Base-by-base conservation (phyloP, 495 filamentous ascomycete genomes). In the Aspergillus taichungensis region DNA sequence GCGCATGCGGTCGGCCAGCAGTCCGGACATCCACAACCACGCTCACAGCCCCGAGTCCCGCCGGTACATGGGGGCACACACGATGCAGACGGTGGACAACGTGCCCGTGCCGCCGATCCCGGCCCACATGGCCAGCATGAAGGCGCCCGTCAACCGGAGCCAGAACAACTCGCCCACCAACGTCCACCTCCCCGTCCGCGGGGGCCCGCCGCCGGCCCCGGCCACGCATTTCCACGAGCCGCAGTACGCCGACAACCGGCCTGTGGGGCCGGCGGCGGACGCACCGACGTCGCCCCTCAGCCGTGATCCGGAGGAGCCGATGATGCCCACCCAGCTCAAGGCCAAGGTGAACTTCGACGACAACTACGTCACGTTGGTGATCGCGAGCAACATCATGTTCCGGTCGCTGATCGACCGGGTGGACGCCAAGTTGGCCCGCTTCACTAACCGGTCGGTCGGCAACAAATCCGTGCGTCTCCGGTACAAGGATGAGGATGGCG, bases 321-420 rank as follows among this genome's bases (percentile, higher is more conserved):
- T 59, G 34, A 74, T 72, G 67, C 69, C 72, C 7, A 73, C 63
- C 8, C 94, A 97, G 53, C 75, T 98, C 42, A 96, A 95, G 60
- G 88, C 95, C 42, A 94, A 89, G 64, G 88, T 98, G 30, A 87
- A 87, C 55, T 92, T 85, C 55, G 84, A 87, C 11, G 73, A 78
- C 6, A 80, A 79, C 40, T 90, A 94, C 53, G 82, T 96, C 45
- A 95, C 89, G 0, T 74, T 98, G 8, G 90, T 98, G 30, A 92
- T 94, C 35, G 81, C 87, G 13, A 91, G 84, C 68, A 92, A 88
- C 55, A 98, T 97, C 55, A 78, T 85, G 37, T 95, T 94, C 66
- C 85, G 89, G 39, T 89, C 87, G 28, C 73, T 98, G 14, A 86
- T 88, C 39, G 90, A 97, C 56, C 88, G 92, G n/a, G 96, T 98